Evolutionary conservation across 2,329 filamentous ascomycete genomes (phyloP).

Genomic region (Aspergillus alliaceus): DNA sequence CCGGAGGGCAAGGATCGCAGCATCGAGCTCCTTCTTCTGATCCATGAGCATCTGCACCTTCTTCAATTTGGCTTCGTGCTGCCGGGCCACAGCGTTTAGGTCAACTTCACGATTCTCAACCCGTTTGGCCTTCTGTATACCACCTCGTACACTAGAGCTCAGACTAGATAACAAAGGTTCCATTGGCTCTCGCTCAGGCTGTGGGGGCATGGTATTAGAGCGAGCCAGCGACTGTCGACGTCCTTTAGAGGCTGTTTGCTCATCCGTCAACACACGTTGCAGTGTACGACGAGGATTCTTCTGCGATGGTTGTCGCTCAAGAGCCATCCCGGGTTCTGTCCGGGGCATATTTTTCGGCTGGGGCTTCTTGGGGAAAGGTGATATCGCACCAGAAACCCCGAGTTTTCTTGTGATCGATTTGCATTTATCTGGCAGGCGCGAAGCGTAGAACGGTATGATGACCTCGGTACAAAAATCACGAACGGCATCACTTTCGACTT

Average conservation of each 20-base stretch:
- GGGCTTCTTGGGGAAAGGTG: slow-evolving; percentile 34
- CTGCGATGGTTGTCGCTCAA: slow-evolving; percentile 30
- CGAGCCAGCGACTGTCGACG: slow-evolving; percentile 42
- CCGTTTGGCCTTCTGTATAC: slow-evolving; percentile 46
- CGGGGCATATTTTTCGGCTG: slow-evolving; percentile 29
- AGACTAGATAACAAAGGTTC: slow-evolving; percentile 40
- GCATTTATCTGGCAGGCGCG: slow-evolving; percentile 49
- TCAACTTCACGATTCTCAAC: slow-evolving; percentile 52
- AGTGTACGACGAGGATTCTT: slow-evolving; percentile 39
- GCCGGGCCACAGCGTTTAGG: slow-evolving; percentile 45
- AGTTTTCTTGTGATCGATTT: slow-evolving; percentile 49
- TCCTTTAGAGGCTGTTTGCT: slow-evolving; percentile 34
- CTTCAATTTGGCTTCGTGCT: slow-evolving; percentile 47
- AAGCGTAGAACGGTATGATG: slow-evolving; percentile 50
- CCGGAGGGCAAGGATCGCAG: slow-evolving; percentile 47
- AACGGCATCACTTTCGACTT: slow-evolving; percentile 44
- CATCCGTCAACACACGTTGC: slow-evolving; percentile 49
- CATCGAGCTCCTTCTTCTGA: slow-evolving; percentile 50
- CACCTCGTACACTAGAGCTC: slow-evolving; percentile 40
- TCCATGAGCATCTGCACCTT: slow-evolving; percentile 47
- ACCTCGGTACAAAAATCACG: slow-evolving; percentile 53
- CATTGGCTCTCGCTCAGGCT: slow-evolving; percentile 42
- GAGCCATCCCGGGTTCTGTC: slow-evolving; percentile 31
- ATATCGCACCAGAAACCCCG: slow-evolving; percentile 42
- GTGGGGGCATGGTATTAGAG: slow-evolving; percentile 43